Percentiles rank a stretch among this genome's conserved stretches.
Evolutionary conservation across 202 grass and related monocot genomes (phyloP).

Genomic region (Carex sylvatica): DNA sequence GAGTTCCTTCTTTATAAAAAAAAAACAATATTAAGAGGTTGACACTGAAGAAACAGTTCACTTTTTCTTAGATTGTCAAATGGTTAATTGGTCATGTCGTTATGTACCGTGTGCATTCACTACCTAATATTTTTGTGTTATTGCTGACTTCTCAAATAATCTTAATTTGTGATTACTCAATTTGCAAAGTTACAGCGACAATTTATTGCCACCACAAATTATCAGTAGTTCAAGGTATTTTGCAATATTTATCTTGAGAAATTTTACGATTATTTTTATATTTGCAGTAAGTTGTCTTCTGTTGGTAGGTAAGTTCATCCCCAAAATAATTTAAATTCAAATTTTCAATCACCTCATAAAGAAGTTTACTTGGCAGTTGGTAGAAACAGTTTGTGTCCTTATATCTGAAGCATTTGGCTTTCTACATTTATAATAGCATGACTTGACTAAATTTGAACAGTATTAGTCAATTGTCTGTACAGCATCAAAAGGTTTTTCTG

Average conservation of each 20-base stretch:
- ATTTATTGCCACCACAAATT: background rate
- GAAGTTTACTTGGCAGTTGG: background rate
- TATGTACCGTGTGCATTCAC: background rate
- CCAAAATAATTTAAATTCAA: background rate
- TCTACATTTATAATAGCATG: conserved; percentile 13
- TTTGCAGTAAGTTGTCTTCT: background rate
- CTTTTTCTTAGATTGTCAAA: too few relatives aligned
- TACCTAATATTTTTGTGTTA: background rate
- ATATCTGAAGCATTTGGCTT: background rate
- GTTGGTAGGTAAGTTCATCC: background rate
- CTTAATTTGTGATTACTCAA: background rate
- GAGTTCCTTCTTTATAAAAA: background rate
- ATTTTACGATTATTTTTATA: background rate
- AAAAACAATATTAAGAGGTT: background rate
- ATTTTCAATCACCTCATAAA: conserved; percentile 11
- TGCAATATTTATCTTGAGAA: conserved; percentile 4
- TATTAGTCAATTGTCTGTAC: background rate
- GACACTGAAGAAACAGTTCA: background rate
- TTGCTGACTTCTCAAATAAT: background rate
- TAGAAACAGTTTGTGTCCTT: background rate
- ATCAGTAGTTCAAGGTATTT: background rate
- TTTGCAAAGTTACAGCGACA: background rate
- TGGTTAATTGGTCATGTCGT: background rate
- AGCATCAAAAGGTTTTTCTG: conserved; percentile 12
- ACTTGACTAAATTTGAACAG: conserved; percentile 15